Evolutionary conservation across 805 yeast genomes (phyloP).

Genomic region (Cyberlindnera lachancei): DNA sequence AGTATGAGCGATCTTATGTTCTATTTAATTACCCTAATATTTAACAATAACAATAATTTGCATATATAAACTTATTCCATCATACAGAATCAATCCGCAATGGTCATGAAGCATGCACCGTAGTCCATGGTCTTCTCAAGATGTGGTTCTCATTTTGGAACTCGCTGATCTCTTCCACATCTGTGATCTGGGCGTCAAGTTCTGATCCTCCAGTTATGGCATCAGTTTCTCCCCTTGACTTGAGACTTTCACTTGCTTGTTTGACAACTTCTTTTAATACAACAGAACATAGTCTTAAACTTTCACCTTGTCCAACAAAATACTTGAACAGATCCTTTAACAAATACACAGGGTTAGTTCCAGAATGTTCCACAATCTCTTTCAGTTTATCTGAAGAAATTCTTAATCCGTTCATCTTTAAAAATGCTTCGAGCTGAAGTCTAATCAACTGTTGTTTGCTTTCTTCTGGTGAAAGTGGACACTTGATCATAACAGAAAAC

Average conservation of each 20-base stretch:
- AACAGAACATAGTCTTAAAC: slow-evolving; percentile 27
- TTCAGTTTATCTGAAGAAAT: slow-evolving; percentile 33
- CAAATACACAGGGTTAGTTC: slow-evolving; percentile 30
- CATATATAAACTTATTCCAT: too few relatives aligned
- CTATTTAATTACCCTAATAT: too few relatives aligned
- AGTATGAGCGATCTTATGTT: too few relatives aligned
- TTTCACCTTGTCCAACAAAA: slow-evolving; percentile 35
- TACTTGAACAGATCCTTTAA: slow-evolving; percentile 35
- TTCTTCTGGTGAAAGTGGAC: slow-evolving; percentile 31
- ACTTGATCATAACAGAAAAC: slow-evolving; percentile 33
- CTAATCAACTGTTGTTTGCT: slow-evolving; percentile 27
- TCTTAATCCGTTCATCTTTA: slow-evolving; percentile 40
- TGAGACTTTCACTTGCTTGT: slow-evolving; percentile 10
- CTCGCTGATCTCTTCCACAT: too few relatives aligned
- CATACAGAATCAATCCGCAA: too few relatives aligned
- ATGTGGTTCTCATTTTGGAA: too few relatives aligned
- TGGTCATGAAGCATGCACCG: too few relatives aligned
- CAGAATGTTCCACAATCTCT: slow-evolving; percentile 30
- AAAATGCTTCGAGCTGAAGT: slow-evolving; percentile 35
- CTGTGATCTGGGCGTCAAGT: too few relatives aligned
- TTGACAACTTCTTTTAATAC: slow-evolving; percentile 30
- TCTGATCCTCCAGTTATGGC: too few relatives aligned
- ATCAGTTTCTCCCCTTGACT: slow-evolving; percentile 4
- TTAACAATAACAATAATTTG: too few relatives aligned
- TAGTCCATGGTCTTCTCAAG: too few relatives aligned